phyloP scores from a whole-genome alignment of 140 eudicot species.

The Flaveria floridana region DNA sequence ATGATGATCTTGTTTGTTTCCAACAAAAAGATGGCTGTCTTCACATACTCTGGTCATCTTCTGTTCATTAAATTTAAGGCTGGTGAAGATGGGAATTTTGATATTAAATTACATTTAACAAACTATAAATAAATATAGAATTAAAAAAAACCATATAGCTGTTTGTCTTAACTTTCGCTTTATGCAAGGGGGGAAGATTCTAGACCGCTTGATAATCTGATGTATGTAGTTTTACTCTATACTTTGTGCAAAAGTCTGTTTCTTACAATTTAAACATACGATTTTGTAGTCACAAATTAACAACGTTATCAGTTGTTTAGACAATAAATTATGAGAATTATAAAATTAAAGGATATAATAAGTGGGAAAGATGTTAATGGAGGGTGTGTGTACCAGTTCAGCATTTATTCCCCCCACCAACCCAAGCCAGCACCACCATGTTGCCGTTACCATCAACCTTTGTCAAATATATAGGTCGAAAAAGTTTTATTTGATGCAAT shows the following conservation, averaged over 20 bases:
- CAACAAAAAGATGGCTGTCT: conserved; percentile 40
- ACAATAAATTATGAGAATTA: not conserved
- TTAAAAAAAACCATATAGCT: not conserved
- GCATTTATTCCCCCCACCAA: conserved; percentile 67
- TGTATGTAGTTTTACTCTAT: too few relatives aligned
- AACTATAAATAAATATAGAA: conserved; percentile 19
- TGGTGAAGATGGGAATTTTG: conserved; percentile 29
- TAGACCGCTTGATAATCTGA: too few relatives aligned
- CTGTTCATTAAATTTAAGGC: conserved; percentile 19
- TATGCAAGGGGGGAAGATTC: too few relatives aligned
- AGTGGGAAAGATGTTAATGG: conserved; percentile 26
- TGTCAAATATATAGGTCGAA: not conserved
- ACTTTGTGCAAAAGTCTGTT: too few relatives aligned
- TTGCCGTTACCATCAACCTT: conserved; percentile 25
- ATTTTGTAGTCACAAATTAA: too few relatives aligned
- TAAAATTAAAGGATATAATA: conserved; percentile 18
- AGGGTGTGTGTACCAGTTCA: conserved; percentile 36
- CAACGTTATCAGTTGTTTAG: too few relatives aligned
- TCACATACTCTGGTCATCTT: conserved; percentile 50
- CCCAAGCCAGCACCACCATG: conserved; percentile 39
- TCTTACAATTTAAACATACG: too few relatives aligned
- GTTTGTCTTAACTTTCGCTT: too few relatives aligned
- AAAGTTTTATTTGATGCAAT: conserved; percentile 2
- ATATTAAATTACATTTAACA: conserved; percentile 25
- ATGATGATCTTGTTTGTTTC: conserved; percentile 31